Evolutionary conservation across 192 early-diverging fungal species (phyloP), one percentile per base, ranked within the genome.

Genomic region (Obelidium mucronatum): DNA sequence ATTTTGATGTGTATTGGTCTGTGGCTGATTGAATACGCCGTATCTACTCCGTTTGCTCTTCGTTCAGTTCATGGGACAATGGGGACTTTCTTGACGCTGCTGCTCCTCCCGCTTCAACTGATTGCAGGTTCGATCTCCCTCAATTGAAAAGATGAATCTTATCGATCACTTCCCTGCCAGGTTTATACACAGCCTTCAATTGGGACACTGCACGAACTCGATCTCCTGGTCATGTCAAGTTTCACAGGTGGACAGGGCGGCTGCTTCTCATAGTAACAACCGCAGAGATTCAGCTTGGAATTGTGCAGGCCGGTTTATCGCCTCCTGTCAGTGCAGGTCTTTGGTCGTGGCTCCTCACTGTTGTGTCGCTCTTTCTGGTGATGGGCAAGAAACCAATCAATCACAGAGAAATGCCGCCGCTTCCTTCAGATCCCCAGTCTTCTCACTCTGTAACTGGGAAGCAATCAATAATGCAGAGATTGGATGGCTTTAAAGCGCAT

Each of bases 101-200:
- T 81, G 40, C 15, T 67, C 31, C 60, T 77, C 26, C 34, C 78
- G 19, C 8, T 60, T 8, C n/a, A 60, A 17, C 17, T n/a, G n/a
- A n/a, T n/a, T n/a, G n/a, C n/a, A n/a, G n/a, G n/a, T n/a, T n/a
- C n/a, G n/a, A n/a, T n/a, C n/a, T n/a, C n/a, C n/a, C n/a, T n/a
- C n/a, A n/a, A n/a, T n/a, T n/a, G n/a, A n/a, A n/a, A n/a, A n/a
- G n/a, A n/a, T n/a, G n/a, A n/a, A n/a, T n/a, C n/a, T n/a, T n/a
- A n/a, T n/a, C n/a, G n/a, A n/a, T n/a, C n/a, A n/a, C n/a, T n/a
- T n/a, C n/a, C n/a, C n/a, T n/a, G n/a, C n/a, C 0, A 65, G 63
- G 63, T 39, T 8, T 39, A 4, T 65, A 65, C 39, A 36, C 36
- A 13, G 63, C 28, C 8, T 0, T 35, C 11, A 34, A 26, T 11